Base-by-base conservation (phyloP, 345 rosid genomes). In the Melastoma malabathricum region DNA sequence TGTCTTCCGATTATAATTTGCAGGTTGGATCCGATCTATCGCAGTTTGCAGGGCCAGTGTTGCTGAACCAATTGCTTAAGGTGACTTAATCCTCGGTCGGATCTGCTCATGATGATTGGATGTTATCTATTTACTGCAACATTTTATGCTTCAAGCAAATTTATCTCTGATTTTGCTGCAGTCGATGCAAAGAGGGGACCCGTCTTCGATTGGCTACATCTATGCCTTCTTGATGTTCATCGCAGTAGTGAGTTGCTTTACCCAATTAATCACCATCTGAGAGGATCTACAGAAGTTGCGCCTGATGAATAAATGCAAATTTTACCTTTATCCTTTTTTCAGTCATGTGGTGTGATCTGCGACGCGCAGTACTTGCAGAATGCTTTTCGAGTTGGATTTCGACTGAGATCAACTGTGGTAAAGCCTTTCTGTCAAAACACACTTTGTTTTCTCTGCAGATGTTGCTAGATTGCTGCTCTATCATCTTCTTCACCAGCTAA, bases 171-270 rank as follows among this genome's bases (percentile, higher is more conserved):
- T 25, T 5, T 15, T 60, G 54, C 48, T 77, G 72, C 85, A 92
- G 98, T 84, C 98, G 46, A 82, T 87, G 98, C 93, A 87, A 81
- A 74, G 50, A 54, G 90, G 93, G 41, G 93, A 82, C 63, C 93
- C 95, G 44, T 81, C 93, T 53, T 92, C 88, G 95, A 74, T 79
- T 52, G 95, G 98, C 51, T 84, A 79, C 56, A 27, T 74, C 56
- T 87, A 87, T 50, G 95, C 98, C 61, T 84, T 87, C 81, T 68
- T 68, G 44, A 87, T 92, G 56, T 79, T 92, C 47, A 43, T 70
- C 61, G 95, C 88, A 8, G 96, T 84, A 87, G 95, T 87, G 82
- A 38, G 85, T 51, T 53, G 45, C 46, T 56, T 34, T 41, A 38
- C 8, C 38, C 38, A 5, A 29, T 16, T 59, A 13, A 20, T 46